Evolutionary conservation across 2,329 filamentous ascomycete species (phyloP).

Genomic region (Apiospora hydei): DNA sequence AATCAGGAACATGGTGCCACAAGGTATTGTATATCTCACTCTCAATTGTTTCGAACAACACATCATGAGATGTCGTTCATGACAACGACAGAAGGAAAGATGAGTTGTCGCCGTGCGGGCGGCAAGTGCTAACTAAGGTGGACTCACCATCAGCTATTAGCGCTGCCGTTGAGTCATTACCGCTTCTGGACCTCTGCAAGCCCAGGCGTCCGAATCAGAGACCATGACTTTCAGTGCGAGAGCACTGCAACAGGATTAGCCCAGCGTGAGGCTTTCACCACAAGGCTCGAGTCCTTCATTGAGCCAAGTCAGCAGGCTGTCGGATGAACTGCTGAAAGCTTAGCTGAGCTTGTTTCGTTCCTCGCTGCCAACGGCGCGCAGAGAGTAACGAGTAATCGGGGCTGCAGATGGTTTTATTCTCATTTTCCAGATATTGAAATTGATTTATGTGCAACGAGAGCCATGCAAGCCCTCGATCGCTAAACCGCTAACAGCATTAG

Average conservation of each 20-base stretch:
- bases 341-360: constrained; percentile 22
- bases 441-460: constrained; percentile 16
- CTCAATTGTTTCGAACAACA: not conserved
- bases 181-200: not conserved
- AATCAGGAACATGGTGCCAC: not conserved
- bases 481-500: not conserved
- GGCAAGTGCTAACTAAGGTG: not conserved
- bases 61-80: not conserved
- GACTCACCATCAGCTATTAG: not conserved
- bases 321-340: constrained; percentile 10
- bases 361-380: not conserved
- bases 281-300: not conserved
- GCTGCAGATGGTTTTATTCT: too few species aligned
- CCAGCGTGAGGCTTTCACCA: not conserved
- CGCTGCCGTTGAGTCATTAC: not conserved
- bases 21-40: not conserved
- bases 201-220: not conserved
- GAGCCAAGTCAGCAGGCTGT: not conserved
- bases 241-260: not conserved
- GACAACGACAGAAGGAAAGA: not conserved
- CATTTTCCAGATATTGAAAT: not conserved
- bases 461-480: not conserved
- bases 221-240: not conserved
- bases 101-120: not conserved
- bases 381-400: not conserved